A percentile compares a stretch with the other conserved stretches of the same genome.
Evolutionary conservation across 2,329 filamentous ascomycete species (phyloP).

Genomic region (Ceratocystis albifundus): DNA sequence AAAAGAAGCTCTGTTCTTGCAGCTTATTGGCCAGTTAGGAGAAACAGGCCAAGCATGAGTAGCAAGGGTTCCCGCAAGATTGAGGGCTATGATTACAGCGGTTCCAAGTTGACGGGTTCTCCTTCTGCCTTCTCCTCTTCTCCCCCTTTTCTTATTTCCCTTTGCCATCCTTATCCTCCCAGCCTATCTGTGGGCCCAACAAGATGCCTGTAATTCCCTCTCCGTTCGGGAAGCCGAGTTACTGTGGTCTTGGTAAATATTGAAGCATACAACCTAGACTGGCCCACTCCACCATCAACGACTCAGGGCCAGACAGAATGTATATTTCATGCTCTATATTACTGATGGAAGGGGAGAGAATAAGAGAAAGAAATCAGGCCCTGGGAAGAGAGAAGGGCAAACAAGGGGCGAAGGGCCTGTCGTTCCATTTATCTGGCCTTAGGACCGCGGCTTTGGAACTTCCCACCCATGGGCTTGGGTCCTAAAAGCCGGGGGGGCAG

Average conservation of each 20-base stretch:
- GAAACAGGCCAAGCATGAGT: neutral
- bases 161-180: neutral
- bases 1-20: neutral
- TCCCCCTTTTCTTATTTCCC: neutral
- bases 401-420: neutral
- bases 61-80: neutral
- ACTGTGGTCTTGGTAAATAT: too few species aligned
- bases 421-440: slow-evolving; percentile 6
- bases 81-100: slow-evolving; percentile 9
- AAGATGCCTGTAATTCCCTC: too few species aligned
- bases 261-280: too few species aligned
- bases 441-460: slow-evolving; percentile 12
- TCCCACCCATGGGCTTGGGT: slow-evolving; percentile 9
- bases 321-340: neutral
- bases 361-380: neutral
- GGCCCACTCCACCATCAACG: too few species aligned
- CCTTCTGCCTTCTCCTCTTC: neutral
- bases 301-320: too few species aligned
- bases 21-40: neutral
- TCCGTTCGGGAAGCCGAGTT: too few species aligned
- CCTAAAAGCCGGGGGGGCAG: neutral
- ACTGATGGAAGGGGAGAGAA: neutral
- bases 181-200: too few species aligned
- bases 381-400: neutral
- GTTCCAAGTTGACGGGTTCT: slow-evolving; percentile 19